These are phyloP conservation scores for Cytidiella melzeri DNA, from an alignment of 768 basidiomycete species.

Conservation along the genomic window DNA sequence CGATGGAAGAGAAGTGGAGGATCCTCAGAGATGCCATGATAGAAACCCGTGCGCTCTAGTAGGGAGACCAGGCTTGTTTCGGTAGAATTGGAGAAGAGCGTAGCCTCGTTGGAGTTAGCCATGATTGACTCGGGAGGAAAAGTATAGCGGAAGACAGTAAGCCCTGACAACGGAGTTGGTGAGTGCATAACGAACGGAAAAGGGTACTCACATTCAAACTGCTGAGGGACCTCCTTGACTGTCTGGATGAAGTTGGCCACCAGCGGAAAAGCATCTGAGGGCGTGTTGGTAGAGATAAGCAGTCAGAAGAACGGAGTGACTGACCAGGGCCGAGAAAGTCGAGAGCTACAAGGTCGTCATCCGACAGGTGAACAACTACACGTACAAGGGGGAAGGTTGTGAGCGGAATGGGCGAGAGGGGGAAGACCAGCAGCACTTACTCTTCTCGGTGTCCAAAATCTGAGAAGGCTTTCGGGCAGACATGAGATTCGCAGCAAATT, in stretches of 20 bases:
- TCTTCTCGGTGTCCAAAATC: not conserved
- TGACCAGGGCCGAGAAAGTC: not conserved
- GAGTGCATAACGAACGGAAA: not conserved
- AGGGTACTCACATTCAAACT: not conserved
- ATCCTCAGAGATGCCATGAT: not conserved
- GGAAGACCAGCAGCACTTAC: not conserved
- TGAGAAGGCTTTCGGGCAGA: not conserved
- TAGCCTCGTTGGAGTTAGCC: too few species aligned
- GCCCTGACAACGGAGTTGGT: not conserved
- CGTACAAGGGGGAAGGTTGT: not conserved
- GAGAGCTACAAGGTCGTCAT: not conserved
- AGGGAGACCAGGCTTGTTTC: not conserved
- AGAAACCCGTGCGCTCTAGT: not conserved
- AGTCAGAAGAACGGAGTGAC: not conserved
- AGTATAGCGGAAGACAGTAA: not conserved
- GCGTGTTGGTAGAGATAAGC: not conserved
- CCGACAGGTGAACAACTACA: not conserved
- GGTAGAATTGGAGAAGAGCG: not conserved
- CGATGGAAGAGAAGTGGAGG: not conserved
- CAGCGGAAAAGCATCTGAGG: not conserved
- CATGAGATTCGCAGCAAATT: not conserved
- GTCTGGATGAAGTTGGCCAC: not conserved
- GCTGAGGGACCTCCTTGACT: not conserved
- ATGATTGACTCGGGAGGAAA: too few species aligned
- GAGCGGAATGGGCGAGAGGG: not conserved